Conservation (phyloP, 2,329 filamentous ascomycete genomes). For the Cladorrhinum sp. region DNA sequence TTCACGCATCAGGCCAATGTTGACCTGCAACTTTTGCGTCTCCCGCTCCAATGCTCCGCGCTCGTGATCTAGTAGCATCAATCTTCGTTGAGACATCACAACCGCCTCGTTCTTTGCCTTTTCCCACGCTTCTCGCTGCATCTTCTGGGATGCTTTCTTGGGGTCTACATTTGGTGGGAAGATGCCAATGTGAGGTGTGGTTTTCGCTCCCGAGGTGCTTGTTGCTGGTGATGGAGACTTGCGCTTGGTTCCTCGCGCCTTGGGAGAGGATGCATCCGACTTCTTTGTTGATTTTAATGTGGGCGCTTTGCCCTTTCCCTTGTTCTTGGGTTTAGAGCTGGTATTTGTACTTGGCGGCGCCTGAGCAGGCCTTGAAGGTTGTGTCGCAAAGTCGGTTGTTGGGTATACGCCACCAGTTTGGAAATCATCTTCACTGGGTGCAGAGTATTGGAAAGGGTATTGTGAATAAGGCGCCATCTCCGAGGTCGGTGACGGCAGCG, state of each 20-base stretch:
- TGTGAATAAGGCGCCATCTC: neutral
- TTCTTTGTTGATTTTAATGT: neutral
- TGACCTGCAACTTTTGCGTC: slow-evolving; percentile 21
- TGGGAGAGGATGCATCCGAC: neutral
- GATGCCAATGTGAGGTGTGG: slow-evolving; percentile 9
- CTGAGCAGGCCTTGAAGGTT: neutral
- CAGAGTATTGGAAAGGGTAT: neutral
- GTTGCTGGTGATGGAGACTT: slow-evolving; percentile 1
- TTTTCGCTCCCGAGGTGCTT: neutral
- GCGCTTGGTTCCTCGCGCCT: neutral
- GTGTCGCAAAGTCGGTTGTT: neutral
- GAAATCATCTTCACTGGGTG: neutral
- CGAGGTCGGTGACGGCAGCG: slow-evolving; percentile 9
- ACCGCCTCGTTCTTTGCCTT: slow-evolving; percentile 21
- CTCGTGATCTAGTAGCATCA: slow-evolving; percentile 24
- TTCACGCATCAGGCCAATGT: slow-evolving; percentile 22
- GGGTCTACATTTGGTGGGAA: slow-evolving; percentile 19
- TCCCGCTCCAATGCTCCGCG: slow-evolving; percentile 24
- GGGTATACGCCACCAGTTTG: neutral
- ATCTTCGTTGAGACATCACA: slow-evolving; percentile 24
- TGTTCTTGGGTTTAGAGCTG: neutral
- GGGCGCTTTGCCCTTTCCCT: neutral
- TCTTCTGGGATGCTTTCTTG: slow-evolving; percentile 21
- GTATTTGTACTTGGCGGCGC: neutral
- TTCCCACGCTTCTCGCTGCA: slow-evolving; percentile 24